Base-by-base conservation (phyloP, 345 rosid genomes). In the Sonneratia caseolaris region DNA sequence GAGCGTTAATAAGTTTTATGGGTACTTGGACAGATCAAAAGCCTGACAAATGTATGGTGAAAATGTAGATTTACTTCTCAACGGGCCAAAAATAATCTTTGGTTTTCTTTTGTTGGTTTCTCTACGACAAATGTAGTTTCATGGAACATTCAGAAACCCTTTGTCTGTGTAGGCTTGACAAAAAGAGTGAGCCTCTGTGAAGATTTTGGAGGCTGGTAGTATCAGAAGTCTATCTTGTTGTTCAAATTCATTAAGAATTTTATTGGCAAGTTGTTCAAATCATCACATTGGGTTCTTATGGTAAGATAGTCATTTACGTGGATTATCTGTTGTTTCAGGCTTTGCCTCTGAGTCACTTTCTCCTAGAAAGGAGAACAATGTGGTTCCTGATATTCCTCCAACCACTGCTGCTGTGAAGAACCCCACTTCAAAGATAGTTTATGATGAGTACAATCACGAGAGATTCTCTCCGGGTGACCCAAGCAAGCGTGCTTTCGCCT, bases 401-500 rank as follows among this genome's bases (percentile, higher is more conserved):
- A 91, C 97, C 0, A 90, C 84, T 1, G 89, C 84, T 14, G 98
- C 97, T 37, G 73, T 93, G 72, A 91, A 91, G 82, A 89, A 87
- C 67, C 97, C 97, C 49, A 85, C 84, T 72, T 83, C 97, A 9
- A 93, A 89, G 82, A 89, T 93, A 68, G 86, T 87, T 19, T 93
- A 93, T 72, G 97, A 93, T 55, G 86, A 89, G 78, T 79, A 85
- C 75, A 91, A 91, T 76, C 97, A 93, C 51, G 97, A 91, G 80
- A 93, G 97, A 75, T 89, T 73, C 80, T 93, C 98, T 61, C 97
- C 98, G 37, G 98, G 97, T 67, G 98, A 91, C 68, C 95, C 97
- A 42, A 88, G 90, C 89, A 92, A 90, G 82, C 88, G 98, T 15
- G 98, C 98, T 18, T 93, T 93, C 72, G 97, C 98, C 22, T 93